These are phyloP conservation scores for Apodospora peruviana DNA, from an alignment of 495 filamentous ascomycete species.

Conservation along the genomic window DNA sequence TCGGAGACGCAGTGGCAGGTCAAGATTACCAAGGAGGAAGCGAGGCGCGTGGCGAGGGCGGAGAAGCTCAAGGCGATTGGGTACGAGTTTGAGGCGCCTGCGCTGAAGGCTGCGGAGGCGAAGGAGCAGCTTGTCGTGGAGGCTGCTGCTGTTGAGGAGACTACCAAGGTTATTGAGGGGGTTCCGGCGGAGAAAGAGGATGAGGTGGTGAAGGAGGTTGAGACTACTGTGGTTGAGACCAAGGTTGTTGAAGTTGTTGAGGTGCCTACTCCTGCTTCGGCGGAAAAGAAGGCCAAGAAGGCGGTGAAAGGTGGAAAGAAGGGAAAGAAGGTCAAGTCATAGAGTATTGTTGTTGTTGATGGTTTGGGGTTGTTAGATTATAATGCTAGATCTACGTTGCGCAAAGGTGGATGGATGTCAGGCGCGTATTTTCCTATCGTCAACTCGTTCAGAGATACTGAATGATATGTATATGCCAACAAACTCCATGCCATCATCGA, in stretches of 20 bases:
- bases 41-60: slow-evolving; percentile 57
- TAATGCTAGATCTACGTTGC: too few relatives aligned
- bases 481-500: too few relatives aligned
- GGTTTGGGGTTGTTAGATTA: too few relatives aligned
- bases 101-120: slow-evolving; percentile 57
- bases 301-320: slow-evolving; percentile 15
- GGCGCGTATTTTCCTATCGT: too few relatives aligned
- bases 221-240: slow-evolving; percentile 5
- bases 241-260: slow-evolving; percentile 8
- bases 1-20: slow-evolving; percentile 70
- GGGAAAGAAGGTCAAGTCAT: slow-evolving; percentile 19
- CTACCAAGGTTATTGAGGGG: slow-evolving; percentile 23
- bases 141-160: slow-evolving; percentile 25
- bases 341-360: neutral
- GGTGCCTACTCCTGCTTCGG: slow-evolving; percentile 3
- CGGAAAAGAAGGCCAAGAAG: slow-evolving; percentile 8
- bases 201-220: slow-evolving; percentile 1
- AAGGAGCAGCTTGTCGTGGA: slow-evolving; percentile 37
- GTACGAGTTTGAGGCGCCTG: slow-evolving; percentile 76
- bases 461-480: too few relatives aligned
- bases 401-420: too few relatives aligned
- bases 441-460: too few relatives aligned
- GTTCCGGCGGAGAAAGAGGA: slow-evolving; percentile 9
- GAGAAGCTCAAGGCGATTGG: slow-evolving; percentile 73
- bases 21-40: slow-evolving; percentile 63